Evolutionary conservation across 2,329 filamentous ascomycete genomes (phyloP).

Genomic region (Mycosphaerelloides madeirae): DNA sequence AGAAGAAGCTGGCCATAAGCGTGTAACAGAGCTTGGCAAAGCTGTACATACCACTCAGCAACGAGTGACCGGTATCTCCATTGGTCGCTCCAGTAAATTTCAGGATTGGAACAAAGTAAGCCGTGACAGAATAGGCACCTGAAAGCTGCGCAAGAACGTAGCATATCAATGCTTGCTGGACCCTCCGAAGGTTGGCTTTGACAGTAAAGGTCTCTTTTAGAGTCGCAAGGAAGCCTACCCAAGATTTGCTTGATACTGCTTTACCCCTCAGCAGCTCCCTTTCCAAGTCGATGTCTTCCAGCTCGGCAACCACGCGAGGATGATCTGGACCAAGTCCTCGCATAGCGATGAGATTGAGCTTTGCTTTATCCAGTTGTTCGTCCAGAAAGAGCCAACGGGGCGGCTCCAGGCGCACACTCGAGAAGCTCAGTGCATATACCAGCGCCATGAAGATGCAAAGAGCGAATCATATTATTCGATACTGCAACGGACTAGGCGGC

Average conservation of each 20-base stretch:
- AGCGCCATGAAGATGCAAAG: slow-evolving; percentile 30
- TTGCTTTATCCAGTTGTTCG: slow-evolving; percentile 28
- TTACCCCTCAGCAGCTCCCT: slow-evolving; percentile 6
- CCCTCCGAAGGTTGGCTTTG: slow-evolving; percentile 14
- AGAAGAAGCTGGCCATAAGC: slow-evolving; percentile 41
- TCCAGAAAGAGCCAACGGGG: slow-evolving; percentile 35
- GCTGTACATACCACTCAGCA: slow-evolving; percentile 42
- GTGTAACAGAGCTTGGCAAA: slow-evolving; percentile 43
- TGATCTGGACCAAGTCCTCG: slow-evolving; percentile 21
- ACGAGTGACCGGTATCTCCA: slow-evolving; percentile 28
- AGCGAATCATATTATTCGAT: slow-evolving; percentile 33
- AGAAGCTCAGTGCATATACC: slow-evolving; percentile 28
- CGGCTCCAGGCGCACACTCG: slow-evolving; percentile 27
- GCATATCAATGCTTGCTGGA: slow-evolving; percentile 14
- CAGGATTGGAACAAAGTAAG: slow-evolving; percentile 43
- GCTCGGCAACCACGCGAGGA: neutral
- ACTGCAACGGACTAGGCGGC: slow-evolving; percentile 29
- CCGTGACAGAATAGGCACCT: slow-evolving; percentile 43
- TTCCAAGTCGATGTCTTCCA: neutral
- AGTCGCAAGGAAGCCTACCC: slow-evolving; percentile 3
- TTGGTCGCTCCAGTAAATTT: slow-evolving; percentile 34
- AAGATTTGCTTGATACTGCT: neutral
- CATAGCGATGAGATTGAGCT: slow-evolving; percentile 25
- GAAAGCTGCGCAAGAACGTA: slow-evolving; percentile 37
- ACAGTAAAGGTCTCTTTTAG: slow-evolving; percentile 19